Conservation (phyloP, 768 basidiomycete species). For the Kwoniella shandongensis region DNA sequence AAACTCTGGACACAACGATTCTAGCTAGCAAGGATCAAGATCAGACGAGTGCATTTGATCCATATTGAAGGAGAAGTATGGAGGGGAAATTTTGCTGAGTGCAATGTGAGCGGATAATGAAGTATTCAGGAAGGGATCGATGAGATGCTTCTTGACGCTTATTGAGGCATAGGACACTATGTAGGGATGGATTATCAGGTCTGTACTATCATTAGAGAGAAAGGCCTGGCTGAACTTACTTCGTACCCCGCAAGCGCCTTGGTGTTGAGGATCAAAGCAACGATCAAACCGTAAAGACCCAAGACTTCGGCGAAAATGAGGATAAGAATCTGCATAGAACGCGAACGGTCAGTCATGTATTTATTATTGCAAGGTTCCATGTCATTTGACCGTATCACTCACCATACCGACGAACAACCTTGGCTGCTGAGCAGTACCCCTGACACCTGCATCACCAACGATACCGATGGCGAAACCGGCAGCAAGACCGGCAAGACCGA, state of each 20-base stretch:
- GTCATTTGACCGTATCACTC: constrained; percentile 17
- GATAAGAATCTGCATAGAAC: constrained; percentile 69
- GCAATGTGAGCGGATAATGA: background rate
- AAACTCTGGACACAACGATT: background rate
- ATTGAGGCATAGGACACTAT: constrained; percentile 23
- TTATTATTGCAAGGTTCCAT: constrained; percentile 1
- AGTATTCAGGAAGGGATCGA: background rate
- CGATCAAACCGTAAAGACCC: constrained; percentile 92
- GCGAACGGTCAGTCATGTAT: too few species aligned
- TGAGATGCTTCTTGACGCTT: constrained; percentile 1
- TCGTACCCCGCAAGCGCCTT: constrained; percentile 45
- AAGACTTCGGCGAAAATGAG: constrained; percentile 78
- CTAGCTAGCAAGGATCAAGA: constrained; percentile 1
- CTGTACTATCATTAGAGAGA: background rate
- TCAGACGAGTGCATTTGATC: background rate
- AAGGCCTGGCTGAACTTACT: constrained; percentile 19
- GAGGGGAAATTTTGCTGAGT: background rate
- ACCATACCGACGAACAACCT: constrained; percentile 88
- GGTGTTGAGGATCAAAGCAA: constrained; percentile 94
- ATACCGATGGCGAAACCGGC: constrained; percentile 69
- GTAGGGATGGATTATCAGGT: background rate
- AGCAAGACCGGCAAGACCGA: constrained; percentile 74
- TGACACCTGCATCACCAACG: constrained; percentile 97
- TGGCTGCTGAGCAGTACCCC: constrained; percentile 96
- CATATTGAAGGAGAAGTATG: background rate